Conservation (phyloP, 2,329 filamentous ascomycete genomes). For the Ceratocystiopsis brevicomis region DNA sequence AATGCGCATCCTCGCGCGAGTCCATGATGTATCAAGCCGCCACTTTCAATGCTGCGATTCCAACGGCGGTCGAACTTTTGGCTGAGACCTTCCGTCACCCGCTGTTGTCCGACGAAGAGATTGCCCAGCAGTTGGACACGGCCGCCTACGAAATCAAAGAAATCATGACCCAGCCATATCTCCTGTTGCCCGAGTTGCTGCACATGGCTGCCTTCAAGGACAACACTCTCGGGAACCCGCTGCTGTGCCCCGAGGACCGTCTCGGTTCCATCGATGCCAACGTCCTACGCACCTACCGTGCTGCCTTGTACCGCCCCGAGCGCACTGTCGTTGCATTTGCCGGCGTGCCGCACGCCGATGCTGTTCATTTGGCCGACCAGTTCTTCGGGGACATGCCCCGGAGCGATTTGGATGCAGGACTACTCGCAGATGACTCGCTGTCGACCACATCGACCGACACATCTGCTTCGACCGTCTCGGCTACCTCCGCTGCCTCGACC, state of each 20-base stretch:
- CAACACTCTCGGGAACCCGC: conserved; percentile 85
- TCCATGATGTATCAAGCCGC: conserved; percentile 98
- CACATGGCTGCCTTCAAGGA: conserved; percentile 92
- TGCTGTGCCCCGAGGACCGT: conserved; percentile 77
- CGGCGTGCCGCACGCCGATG: conserved; percentile 65
- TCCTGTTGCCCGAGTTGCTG: conserved; percentile 86
- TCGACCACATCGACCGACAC: too few relatives aligned
- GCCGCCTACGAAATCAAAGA: conserved; percentile 91
- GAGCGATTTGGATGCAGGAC: too few relatives aligned
- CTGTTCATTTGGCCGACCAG: conserved; percentile 59
- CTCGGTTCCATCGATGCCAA: conserved; percentile 53
- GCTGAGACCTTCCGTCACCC: conserved; percentile 89
- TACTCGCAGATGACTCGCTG: too few relatives aligned
- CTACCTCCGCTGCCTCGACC: conserved; percentile 17
- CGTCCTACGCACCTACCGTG: conserved; percentile 60
- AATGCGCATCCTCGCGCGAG: conserved; percentile 88
- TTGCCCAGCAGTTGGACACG: conserved; percentile 70
- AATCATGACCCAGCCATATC: conserved; percentile 93
- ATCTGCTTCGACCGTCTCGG: neutral
- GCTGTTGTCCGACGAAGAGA: conserved; percentile 67
- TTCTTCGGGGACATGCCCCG: conserved; percentile 75
- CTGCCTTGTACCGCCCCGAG: conserved; percentile 73
- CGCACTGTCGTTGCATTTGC: conserved; percentile 90
- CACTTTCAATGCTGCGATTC: conserved; percentile 86
- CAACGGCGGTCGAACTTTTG: conserved; percentile 61